Evolutionary conservation across 2,329 filamentous ascomycete species (phyloP).

Genomic region (Alternaria incomplexa): DNA sequence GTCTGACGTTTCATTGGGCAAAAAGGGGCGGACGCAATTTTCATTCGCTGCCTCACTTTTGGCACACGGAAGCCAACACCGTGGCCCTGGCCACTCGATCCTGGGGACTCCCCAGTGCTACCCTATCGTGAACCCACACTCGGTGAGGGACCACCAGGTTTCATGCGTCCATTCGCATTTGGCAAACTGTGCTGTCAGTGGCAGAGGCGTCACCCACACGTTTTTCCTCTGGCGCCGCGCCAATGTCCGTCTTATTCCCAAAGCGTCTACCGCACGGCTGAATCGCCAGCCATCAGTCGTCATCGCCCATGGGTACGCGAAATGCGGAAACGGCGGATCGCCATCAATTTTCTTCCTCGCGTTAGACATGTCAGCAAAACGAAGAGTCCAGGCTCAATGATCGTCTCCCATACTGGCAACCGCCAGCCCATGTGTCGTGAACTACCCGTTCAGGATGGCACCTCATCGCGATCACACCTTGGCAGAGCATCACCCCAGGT

Average conservation of each 20-base stretch:
- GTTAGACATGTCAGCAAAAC: neutral
- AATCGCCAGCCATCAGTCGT: conserved; percentile 20
- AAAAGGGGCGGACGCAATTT: neutral
- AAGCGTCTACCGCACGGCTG: conserved; percentile 24
- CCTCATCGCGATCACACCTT: neutral
- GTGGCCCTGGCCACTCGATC: conserved; percentile 17
- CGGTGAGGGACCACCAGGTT: conserved; percentile 20
- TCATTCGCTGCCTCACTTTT: conserved; percentile 42
- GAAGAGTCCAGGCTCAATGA: conserved; percentile 13
- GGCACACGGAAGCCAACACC: neutral
- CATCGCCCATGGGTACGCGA: conserved; percentile 16
- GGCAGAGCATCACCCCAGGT: neutral
- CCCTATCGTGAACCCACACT: conserved; percentile 26
- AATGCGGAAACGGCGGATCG: conserved; percentile 16
- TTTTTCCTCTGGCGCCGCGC: conserved; percentile 20
- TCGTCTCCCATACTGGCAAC: conserved; percentile 2
- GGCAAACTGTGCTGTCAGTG: conserved; percentile 29
- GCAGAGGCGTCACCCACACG: conserved; percentile 24
- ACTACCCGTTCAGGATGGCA: conserved; percentile 10
- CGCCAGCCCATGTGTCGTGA: conserved; percentile 10
- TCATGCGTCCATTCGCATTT: conserved; percentile 30
- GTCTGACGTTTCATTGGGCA: conserved; percentile 28
- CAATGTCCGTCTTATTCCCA: conserved; percentile 19
- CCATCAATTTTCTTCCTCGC: conserved; percentile 12
- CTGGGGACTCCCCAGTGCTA: conserved; percentile 24